Conservation (phyloP, 805 yeast genomes). For the Kodamaea kaohsiungensis region DNA sequence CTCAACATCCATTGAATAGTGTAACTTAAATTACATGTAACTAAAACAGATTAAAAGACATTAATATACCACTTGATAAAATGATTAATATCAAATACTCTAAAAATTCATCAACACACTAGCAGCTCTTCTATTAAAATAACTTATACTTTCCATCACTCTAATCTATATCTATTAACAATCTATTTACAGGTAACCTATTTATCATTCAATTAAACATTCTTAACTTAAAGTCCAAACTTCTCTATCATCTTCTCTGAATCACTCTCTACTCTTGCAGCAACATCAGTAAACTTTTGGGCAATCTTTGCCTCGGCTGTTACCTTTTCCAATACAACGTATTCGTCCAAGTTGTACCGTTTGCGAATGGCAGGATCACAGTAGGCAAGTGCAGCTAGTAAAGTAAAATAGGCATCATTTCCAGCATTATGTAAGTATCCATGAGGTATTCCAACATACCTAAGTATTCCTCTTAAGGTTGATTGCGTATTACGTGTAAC, state of each 20-base stretch:
- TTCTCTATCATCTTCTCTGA: not conserved
- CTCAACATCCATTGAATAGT: too few relatives aligned
- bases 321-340: constrained; percentile 3
- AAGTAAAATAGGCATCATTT: constrained; percentile 30
- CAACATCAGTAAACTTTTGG: constrained; percentile 14
- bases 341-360: constrained; percentile 17
- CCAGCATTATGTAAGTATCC: constrained; percentile 30
- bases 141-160: too few relatives aligned
- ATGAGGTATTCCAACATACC: constrained; percentile 21
- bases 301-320: constrained; percentile 9
- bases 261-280: constrained; percentile 5
- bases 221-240: not conserved
- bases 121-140: too few relatives aligned
- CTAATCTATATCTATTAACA: too few relatives aligned
- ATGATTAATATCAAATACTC: too few relatives aligned
- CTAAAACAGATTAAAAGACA: too few relatives aligned
- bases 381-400: constrained; percentile 24
- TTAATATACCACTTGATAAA: too few relatives aligned
- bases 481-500: constrained; percentile 19
- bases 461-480: constrained; percentile 22
- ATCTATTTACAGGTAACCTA: not conserved
- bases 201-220: not conserved
- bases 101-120: too few relatives aligned
- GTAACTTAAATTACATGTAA: too few relatives aligned
- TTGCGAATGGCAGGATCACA: constrained; percentile 23